Evolutionary conservation across 805 yeast genomes (phyloP).

Genomic region (Sporopachydermia lactativora): DNA sequence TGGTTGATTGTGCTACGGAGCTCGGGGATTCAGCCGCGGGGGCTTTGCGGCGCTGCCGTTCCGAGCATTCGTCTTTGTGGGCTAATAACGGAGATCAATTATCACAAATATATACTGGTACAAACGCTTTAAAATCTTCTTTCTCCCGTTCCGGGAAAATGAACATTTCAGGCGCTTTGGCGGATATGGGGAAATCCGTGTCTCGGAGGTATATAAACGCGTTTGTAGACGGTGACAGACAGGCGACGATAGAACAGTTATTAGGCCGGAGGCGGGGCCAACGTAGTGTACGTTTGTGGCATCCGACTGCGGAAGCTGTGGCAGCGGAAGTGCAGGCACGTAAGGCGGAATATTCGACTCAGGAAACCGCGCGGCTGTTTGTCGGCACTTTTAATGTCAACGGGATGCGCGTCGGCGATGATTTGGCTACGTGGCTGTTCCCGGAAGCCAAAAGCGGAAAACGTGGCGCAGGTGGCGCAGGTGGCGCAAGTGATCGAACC

Average conservation of each 20-base stretch:
- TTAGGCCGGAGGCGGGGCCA: conserved; percentile 74
- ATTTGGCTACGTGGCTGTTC: conserved; percentile 67
- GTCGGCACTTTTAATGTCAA: conserved; percentile 83
- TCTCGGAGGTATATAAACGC: conserved; percentile 92
- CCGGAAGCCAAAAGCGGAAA: conserved; percentile 31
- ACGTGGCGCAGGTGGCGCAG: conserved; percentile 27
- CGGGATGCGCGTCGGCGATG: conserved; percentile 46
- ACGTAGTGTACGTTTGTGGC: conserved; percentile 56
- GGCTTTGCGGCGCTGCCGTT: no score
- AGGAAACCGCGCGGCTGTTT: conserved; percentile 46
- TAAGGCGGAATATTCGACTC: conserved; percentile 40
- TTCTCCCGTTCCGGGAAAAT: conserved; percentile 91
- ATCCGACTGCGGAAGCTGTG: conserved; percentile 83
- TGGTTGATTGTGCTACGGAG: no score
- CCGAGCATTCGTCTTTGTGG: no score
- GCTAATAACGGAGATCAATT: conserved; percentile 98
- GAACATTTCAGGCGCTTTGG: conserved; percentile 94
- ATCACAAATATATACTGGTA: conserved; percentile 92
- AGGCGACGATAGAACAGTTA: conserved; percentile 74
- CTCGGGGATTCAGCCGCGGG: no score
- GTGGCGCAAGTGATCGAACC: no score
- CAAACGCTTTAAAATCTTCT: conserved; percentile 91
- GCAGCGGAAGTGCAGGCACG: conserved; percentile 41
- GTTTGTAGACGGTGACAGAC: conserved; percentile 84
- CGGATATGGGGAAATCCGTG: conserved; percentile 93